Conservation (phyloP, 495 filamentous ascomycete genomes). For the Letharia columbiana region DNA sequence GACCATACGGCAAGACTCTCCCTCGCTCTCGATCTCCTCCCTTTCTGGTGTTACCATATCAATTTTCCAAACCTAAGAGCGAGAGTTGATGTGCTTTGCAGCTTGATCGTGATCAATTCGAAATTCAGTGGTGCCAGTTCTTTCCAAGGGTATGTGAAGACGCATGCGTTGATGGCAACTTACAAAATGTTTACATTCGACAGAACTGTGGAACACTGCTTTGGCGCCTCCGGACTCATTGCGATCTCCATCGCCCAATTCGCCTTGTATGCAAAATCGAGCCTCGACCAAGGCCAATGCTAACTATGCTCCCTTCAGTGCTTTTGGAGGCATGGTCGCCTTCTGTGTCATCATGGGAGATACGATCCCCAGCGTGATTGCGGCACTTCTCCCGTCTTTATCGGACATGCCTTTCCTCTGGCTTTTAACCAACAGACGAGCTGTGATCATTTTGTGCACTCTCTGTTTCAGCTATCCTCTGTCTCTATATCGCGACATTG, state of each 20-base stretch:
- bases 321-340: conserved; percentile 96
- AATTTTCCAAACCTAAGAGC: not conserved
- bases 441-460: conserved; percentile 77
- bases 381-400: conserved; percentile 71
- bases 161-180: not conserved
- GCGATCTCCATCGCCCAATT: conserved; percentile 90
- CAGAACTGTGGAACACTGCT: conserved; percentile 80
- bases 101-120: conserved; percentile 85
- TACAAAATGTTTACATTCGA: not conserved
- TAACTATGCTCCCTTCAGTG: conserved; percentile 35
- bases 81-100: not conserved
- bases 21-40: not conserved
- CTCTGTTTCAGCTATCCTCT: conserved; percentile 84
- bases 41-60: not conserved
- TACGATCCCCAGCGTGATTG: conserved; percentile 82
- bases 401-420: conserved; percentile 65
- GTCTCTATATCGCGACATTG: conserved; percentile 90
- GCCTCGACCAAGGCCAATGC: not conserved
- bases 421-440: conserved; percentile 69
- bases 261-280: conserved; percentile 55
- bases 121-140: conserved; percentile 86
- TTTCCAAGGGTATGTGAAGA: conserved; percentile 57
- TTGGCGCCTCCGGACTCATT: conserved; percentile 75
- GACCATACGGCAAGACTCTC: conserved; percentile 60
- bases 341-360: conserved; percentile 97